These are phyloP conservation scores for Fomitopsis pinicola DNA, from an alignment of 1,284 basidiomycete genomes.

Conservation along the genomic window DNA sequence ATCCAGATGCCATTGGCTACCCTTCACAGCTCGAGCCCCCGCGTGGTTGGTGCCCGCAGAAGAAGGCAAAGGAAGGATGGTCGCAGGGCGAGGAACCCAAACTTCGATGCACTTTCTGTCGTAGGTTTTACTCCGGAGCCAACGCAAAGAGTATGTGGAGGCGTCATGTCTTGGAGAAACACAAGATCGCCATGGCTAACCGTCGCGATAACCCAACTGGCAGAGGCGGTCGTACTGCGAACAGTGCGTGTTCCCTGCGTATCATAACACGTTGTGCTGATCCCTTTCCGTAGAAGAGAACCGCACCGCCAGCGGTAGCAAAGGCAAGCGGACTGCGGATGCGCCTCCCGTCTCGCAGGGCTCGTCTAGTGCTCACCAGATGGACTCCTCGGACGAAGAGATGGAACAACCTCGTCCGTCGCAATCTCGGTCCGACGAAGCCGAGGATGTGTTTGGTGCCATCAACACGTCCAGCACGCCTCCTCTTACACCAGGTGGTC, in stretches of 20 bases:
- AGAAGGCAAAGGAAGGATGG: slow-evolving; percentile 71
- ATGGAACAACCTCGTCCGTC: neutral
- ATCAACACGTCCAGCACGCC: slow-evolving; percentile 22
- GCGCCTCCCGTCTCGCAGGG: neutral
- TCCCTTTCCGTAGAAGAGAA: slow-evolving; percentile 23
- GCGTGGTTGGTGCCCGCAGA: slow-evolving; percentile 77
- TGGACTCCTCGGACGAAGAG: neutral
- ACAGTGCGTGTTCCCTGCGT: slow-evolving; percentile 36
- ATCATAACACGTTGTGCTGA: slow-evolving; percentile 7
- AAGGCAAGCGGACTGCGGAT: neutral
- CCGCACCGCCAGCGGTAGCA: slow-evolving; percentile 5
- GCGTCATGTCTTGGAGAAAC: slow-evolving; percentile 79
- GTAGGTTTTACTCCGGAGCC: slow-evolving; percentile 73
- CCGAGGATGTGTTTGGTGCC: slow-evolving; percentile 2
- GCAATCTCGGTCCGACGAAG: neutral
- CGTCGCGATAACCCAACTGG: slow-evolving; percentile 63
- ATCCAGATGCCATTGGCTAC: slow-evolving; percentile 54
- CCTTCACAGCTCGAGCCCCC: slow-evolving; percentile 73
- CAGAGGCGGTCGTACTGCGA: slow-evolving; percentile 51
- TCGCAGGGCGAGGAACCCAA: slow-evolving; percentile 73
- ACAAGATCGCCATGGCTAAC: slow-evolving; percentile 83
- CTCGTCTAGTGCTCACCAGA: neutral
- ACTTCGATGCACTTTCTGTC: slow-evolving; percentile 75
- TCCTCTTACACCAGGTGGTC: slow-evolving; percentile 24
- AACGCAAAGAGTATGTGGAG: slow-evolving; percentile 88